Conservation (phyloP, 2,329 filamentous ascomycete species). For the Aspergillus luchuensis region DNA sequence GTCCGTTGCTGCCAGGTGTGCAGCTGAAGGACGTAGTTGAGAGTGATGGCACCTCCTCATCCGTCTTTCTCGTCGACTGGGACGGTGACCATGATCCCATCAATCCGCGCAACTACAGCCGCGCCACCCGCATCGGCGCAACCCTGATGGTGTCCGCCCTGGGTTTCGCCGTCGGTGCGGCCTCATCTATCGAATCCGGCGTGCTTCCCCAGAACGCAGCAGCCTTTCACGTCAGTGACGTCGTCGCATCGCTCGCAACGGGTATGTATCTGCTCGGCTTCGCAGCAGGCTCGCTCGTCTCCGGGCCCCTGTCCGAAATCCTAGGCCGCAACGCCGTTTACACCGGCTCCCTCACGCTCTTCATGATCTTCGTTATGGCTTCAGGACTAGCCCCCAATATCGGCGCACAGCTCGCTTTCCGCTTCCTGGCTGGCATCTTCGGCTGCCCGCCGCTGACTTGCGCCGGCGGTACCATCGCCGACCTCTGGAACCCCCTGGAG, state of each 20-base stretch:
- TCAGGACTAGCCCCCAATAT: slow-evolving; percentile 53
- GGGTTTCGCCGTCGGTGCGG: slow-evolving; percentile 54
- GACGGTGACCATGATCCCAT: slow-evolving; percentile 40
- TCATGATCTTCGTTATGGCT: slow-evolving; percentile 54
- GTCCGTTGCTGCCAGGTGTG: background rate
- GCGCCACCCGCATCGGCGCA: slow-evolving; percentile 37
- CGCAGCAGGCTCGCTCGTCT: slow-evolving; percentile 51
- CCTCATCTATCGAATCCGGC: slow-evolving; percentile 56
- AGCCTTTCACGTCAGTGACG: slow-evolving; percentile 53
- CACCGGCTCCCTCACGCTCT: slow-evolving; percentile 49
- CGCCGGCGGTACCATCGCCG: slow-evolving; percentile 50
- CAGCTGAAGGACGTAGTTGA: slow-evolving; percentile 10
- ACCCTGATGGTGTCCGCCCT: slow-evolving; percentile 51
- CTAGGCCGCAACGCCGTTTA: slow-evolving; percentile 54
- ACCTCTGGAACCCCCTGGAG: slow-evolving; percentile 53
- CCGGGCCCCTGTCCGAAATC: slow-evolving; percentile 53
- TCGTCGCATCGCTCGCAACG: slow-evolving; percentile 54
- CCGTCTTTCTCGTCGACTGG: slow-evolving; percentile 46
- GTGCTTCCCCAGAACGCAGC: slow-evolving; percentile 49
- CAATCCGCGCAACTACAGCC: slow-evolving; percentile 45
- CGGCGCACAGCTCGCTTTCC: slow-evolving; percentile 52
- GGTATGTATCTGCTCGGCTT: slow-evolving; percentile 50
- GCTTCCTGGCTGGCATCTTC: slow-evolving; percentile 54
- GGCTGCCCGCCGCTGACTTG: slow-evolving; percentile 49
- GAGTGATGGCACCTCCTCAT: background rate